Evolutionary conservation across 768 basidiomycete species (phyloP).

Genomic region (Calocera viscosa): DNA sequence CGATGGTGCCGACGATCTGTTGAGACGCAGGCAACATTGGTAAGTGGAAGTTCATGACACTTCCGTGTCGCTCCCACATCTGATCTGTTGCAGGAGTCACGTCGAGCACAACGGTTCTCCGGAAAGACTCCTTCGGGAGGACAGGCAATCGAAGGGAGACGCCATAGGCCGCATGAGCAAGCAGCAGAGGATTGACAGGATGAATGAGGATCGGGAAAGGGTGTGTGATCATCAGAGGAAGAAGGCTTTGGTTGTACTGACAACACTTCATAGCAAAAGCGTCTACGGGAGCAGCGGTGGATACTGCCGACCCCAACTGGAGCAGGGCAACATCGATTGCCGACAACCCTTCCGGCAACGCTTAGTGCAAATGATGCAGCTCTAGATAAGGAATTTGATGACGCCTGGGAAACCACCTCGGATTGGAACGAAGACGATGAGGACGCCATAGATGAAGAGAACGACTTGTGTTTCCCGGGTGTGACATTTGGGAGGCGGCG

Average conservation of each 20-base stretch:
- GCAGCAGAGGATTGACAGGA: slow-evolving; percentile 66
- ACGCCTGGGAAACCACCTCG: slow-evolving; percentile 80
- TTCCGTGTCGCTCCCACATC: neutral
- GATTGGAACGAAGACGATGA: slow-evolving; percentile 87
- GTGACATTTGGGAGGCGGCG: neutral
- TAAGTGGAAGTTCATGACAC: neutral
- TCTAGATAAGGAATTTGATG: slow-evolving; percentile 75
- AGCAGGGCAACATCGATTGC: slow-evolving; percentile 4
- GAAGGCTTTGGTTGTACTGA: slow-evolving; percentile 3
- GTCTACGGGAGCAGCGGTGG: slow-evolving; percentile 82
- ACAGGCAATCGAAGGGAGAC: slow-evolving; percentile 18
- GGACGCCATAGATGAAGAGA: slow-evolving; percentile 60
- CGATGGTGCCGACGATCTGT: neutral
- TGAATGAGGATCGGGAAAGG: slow-evolving; percentile 84
- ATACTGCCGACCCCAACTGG: slow-evolving; percentile 25
- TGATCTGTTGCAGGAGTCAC: neutral
- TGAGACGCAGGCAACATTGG: neutral
- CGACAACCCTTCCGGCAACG: neutral
- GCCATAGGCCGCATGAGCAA: slow-evolving; percentile 35
- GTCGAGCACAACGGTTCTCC: slow-evolving; percentile 11
- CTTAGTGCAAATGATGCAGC: slow-evolving; percentile 39
- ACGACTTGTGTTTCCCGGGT: slow-evolving; percentile 51
- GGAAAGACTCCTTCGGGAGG: slow-evolving; percentile 16
- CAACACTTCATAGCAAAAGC: slow-evolving; percentile 46
- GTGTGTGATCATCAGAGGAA: slow-evolving; percentile 19